phyloP scores from a whole-genome alignment of 768 basidiomycete genomes.

The Tubosaeta sp. region DNA sequence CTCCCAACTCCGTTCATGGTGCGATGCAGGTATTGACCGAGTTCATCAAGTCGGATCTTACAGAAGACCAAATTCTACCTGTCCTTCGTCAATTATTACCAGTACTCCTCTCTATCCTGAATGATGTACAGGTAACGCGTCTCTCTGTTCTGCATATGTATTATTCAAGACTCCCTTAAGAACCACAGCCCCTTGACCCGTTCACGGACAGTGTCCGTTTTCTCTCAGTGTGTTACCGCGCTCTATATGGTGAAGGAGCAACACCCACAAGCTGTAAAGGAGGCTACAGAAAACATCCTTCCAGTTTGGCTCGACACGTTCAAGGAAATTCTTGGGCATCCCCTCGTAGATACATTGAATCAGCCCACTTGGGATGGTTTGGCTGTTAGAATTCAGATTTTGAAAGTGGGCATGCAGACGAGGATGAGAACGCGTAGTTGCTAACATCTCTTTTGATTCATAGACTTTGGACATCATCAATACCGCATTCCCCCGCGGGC shows the following conservation, averaged over 20 bases:
- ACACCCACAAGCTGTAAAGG: conserved; percentile 80
- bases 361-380: conserved; percentile 76
- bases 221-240: conserved; percentile 83
- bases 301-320: conserved; percentile 94
- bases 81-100: conserved; percentile 88
- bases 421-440: background rate
- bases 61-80: conserved; percentile 92
- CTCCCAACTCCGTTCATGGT: conserved; percentile 80
- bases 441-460: background rate
- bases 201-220: conserved; percentile 80
- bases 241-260: conserved; percentile 95
- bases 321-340: conserved; percentile 65
- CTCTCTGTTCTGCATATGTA: background rate
- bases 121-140: conserved; percentile 58
- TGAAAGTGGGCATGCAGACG: conserved; percentile 51
- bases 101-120: conserved; percentile 75
- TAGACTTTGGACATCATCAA: conserved; percentile 80
- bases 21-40: conserved; percentile 96
- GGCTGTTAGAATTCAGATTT: conserved; percentile 75
- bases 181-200: conserved; percentile 78
- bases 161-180: conserved; percentile 28
- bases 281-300: conserved; percentile 74
- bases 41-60: conserved; percentile 87
- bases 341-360: conserved; percentile 55
- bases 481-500: conserved; percentile 73